These are phyloP conservation scores for Limtongia smithiae DNA, from an alignment of 805 yeast genomes.

Conservation along the genomic window DNA sequence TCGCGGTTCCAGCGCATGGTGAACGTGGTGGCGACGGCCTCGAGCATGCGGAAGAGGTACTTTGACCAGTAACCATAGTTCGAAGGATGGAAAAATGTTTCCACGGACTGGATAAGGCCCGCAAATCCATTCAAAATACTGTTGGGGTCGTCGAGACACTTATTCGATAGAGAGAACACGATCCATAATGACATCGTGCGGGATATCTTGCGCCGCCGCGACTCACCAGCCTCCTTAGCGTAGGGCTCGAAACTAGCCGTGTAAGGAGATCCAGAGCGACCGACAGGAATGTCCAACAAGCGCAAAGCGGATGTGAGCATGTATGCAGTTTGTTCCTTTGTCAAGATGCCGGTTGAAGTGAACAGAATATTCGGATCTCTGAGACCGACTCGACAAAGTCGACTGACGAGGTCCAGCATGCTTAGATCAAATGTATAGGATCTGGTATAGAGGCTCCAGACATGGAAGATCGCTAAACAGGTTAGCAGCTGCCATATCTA, in stretches of 20 bases:
- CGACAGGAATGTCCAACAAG: conserved; percentile 46
- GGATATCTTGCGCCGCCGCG: conserved; percentile 26
- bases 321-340: conserved; percentile 56
- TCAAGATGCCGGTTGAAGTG: conserved; percentile 60
- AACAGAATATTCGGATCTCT: conserved; percentile 38
- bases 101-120: conserved; percentile 62
- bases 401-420: conserved; percentile 61
- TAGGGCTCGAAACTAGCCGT: conserved; percentile 16
- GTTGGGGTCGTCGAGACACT: conserved; percentile 40
- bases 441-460: conserved; percentile 61
- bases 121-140: conserved; percentile 10
- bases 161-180: conserved; percentile 51
- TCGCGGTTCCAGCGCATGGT: conserved; percentile 39
- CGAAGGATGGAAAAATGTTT: conserved; percentile 87
- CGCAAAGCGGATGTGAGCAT: conserved; percentile 49
- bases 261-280: conserved; percentile 46
- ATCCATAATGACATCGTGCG: conserved; percentile 51
- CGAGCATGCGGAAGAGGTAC: conserved; percentile 61
- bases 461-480: conserved; percentile 56
- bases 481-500: no score
- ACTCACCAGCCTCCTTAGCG: conserved; percentile 9
- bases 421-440: conserved; percentile 57
- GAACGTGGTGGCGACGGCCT: conserved; percentile 47
- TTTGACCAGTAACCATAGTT: conserved; percentile 86
- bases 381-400: conserved; percentile 44